Percentiles rank a stretch among this genome's conserved stretches.
These are phyloP conservation scores for Sugiyamaella japonica DNA, from an alignment of 1,139 yeast genomes.

Conservation along the genomic window DNA sequence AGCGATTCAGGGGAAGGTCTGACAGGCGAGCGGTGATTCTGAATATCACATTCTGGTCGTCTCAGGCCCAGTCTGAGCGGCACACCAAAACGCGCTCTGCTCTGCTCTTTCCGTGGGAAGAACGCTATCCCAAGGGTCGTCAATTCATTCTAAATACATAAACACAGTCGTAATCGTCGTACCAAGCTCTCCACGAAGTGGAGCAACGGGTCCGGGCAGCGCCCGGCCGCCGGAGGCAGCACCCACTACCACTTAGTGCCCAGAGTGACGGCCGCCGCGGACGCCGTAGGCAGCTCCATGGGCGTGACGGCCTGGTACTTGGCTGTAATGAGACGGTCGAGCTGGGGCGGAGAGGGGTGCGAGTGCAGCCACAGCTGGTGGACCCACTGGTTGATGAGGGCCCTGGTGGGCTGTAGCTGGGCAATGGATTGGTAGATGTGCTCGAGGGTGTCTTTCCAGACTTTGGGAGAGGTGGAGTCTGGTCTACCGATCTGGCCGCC, in stretches of 20 bases:
- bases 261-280: conserved; percentile 27
- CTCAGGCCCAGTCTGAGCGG: too few species aligned
- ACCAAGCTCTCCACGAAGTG: neutral
- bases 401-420: conserved; percentile 20
- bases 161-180: neutral
- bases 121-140: too few species aligned
- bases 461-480: conserved; percentile 32
- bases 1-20: too few species aligned
- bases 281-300: conserved; percentile 12
- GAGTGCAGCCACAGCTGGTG: conserved; percentile 19
- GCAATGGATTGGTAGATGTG: conserved; percentile 33
- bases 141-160: neutral
- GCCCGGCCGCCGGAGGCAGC: neutral
- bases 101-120: too few species aligned
- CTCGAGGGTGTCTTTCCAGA: conserved; percentile 41
- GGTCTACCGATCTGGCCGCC: conserved; percentile 83
- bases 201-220: neutral
- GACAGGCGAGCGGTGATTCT: too few species aligned
- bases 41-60: too few species aligned
- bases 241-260: conserved; percentile 31
- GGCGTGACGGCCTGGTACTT: conserved; percentile 26
- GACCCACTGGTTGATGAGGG: conserved; percentile 18
- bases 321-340: conserved; percentile 23
- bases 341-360: neutral
- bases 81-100: too few species aligned